phyloP scores from a whole-genome alignment of 176 grass and related monocot species.

The Paspalum vaginatum region DNA sequence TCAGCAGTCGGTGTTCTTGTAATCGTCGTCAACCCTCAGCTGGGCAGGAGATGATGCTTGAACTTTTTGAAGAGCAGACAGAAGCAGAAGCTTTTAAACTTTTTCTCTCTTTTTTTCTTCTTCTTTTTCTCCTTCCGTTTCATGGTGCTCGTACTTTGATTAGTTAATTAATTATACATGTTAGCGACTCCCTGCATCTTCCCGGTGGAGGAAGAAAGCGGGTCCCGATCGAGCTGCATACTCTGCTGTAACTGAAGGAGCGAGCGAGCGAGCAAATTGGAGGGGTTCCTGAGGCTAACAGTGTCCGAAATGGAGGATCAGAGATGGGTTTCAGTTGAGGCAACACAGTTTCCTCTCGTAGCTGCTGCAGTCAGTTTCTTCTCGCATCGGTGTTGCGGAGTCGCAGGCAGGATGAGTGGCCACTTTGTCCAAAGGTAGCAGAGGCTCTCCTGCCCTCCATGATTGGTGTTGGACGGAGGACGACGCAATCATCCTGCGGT shows the following conservation, averaged over 20 bases:
- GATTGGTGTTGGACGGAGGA: background rate
- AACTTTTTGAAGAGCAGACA: background rate
- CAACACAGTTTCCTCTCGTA: background rate
- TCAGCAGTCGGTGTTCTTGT: conserved; percentile 55
- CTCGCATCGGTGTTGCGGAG: background rate
- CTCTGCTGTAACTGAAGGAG: conserved; percentile 35
- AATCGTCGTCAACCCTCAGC: background rate
- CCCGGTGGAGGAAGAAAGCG: background rate
- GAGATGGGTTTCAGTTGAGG: background rate
- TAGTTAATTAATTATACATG: conserved; percentile 14
- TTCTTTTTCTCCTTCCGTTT: conserved; percentile 8
- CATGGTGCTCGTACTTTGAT: conserved; percentile 8
- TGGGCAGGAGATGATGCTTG: background rate
- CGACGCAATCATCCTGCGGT: background rate
- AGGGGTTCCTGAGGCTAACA: background rate
- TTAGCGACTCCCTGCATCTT: conserved; percentile 30
- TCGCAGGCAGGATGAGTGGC: too few species aligned
- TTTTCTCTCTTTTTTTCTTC: background rate
- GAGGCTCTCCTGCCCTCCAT: background rate
- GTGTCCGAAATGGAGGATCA: conserved; percentile 27
- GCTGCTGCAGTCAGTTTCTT: background rate
- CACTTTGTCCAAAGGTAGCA: background rate
- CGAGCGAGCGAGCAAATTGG: conserved; percentile 14
- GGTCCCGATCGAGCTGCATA: conserved; percentile 39
- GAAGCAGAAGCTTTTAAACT: background rate